Conservation (phyloP, 176 grass and related monocot genomes). For the Avena eriantha region DNA sequence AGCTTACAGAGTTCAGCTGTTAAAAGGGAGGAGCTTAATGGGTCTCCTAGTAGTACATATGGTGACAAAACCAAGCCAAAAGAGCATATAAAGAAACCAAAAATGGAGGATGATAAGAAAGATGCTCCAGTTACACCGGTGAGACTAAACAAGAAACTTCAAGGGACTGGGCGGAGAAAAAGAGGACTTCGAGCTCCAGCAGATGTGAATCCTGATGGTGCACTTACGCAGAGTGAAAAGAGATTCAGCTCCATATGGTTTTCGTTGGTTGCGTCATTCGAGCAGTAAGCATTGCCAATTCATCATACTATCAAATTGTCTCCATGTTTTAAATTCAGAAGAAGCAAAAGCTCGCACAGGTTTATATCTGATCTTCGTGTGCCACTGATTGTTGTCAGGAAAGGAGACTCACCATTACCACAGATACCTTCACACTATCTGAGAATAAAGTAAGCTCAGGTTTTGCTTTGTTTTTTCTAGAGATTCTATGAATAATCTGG, state of each 20-base stretch:
- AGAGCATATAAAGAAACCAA: slow-evolving; percentile 53
- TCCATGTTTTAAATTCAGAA: slow-evolving; percentile 18
- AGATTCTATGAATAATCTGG: slow-evolving; percentile 10
- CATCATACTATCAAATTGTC: neutral
- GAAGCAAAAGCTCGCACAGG: slow-evolving; percentile 11
- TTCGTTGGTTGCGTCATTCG: slow-evolving; percentile 67
- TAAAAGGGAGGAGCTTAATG: slow-evolving; percentile 60
- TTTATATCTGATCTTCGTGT: slow-evolving; percentile 48
- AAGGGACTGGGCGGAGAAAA: slow-evolving; percentile 50
- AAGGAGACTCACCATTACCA: slow-evolving; percentile 65
- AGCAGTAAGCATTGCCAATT: slow-evolving; percentile 59
- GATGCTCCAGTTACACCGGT: slow-evolving; percentile 43
- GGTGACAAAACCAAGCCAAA: slow-evolving; percentile 53
- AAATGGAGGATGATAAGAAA: slow-evolving; percentile 63
- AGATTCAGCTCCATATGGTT: slow-evolving; percentile 81
- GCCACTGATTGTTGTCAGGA: slow-evolving; percentile 57
- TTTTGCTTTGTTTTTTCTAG: slow-evolving; percentile 29
- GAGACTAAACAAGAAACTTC: slow-evolving; percentile 47
- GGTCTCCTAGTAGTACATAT: slow-evolving; percentile 43
- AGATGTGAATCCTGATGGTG: slow-evolving; percentile 40
- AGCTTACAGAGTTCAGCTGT: slow-evolving; percentile 56
- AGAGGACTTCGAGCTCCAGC: slow-evolving; percentile 44
- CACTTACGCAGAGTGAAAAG: slow-evolving; percentile 45
- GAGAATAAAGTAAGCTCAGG: slow-evolving; percentile 79
- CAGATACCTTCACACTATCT: slow-evolving; percentile 68